Percentiles rank a stretch among this genome's conserved stretches.
These are phyloP conservation scores for Phaeosphaeriaceae sp. DNA, from an alignment of 2,329 filamentous ascomycete genomes.

Conservation along the genomic window DNA sequence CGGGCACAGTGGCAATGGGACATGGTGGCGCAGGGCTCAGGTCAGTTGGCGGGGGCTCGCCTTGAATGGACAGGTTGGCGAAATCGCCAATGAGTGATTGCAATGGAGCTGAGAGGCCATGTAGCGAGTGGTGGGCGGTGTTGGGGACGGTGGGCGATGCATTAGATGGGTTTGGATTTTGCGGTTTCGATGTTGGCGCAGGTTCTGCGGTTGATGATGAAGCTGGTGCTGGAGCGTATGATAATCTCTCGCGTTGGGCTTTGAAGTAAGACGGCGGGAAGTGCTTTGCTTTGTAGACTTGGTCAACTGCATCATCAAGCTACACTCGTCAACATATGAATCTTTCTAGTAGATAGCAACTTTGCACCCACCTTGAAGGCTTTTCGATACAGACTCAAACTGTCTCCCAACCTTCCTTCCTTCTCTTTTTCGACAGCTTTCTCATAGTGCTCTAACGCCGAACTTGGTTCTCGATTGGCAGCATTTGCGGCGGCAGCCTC, in stretches of 20 bases:
- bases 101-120: constrained; percentile 62
- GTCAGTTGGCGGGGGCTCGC: constrained; percentile 72
- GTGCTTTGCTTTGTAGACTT: constrained; percentile 88
- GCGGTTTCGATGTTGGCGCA: constrained; percentile 46
- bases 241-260: background rate
- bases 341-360: background rate
- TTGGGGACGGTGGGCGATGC: constrained; percentile 60
- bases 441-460: constrained; percentile 92
- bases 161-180: constrained; percentile 55
- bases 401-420: constrained; percentile 86
- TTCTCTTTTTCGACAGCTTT: constrained; percentile 87
- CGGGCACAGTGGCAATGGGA: constrained; percentile 77
- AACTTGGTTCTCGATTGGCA: constrained; percentile 63
- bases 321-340: constrained; percentile 45
- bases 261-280: constrained; percentile 70
- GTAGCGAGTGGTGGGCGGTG: constrained; percentile 64
- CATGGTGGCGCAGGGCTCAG: constrained; percentile 77
- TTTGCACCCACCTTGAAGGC: constrained; percentile 75
- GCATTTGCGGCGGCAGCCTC: constrained; percentile 35
- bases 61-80: constrained; percentile 71
- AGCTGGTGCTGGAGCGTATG: constrained; percentile 4
- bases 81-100: constrained; percentile 80
- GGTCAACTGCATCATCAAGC: constrained; percentile 86
- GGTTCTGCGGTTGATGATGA: constrained; percentile 9
- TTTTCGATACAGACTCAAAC: constrained; percentile 83